phyloP scores from a whole-genome alignment of 2,329 filamentous ascomycete genomes.

The Fusarium foetens region DNA sequence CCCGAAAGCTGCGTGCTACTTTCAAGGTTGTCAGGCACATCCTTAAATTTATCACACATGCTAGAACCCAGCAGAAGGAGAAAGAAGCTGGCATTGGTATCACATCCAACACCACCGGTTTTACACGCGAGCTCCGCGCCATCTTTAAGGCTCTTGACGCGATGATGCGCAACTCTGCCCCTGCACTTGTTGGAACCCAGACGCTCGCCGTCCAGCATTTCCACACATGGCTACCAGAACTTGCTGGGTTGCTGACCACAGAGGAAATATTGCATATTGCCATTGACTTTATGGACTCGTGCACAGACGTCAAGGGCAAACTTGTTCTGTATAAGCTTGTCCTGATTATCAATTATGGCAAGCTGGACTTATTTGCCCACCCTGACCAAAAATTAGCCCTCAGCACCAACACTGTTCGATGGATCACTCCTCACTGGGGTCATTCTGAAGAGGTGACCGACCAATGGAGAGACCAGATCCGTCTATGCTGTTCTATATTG shows the following conservation, averaged over 20 bases:
- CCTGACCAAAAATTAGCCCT: constrained; percentile 79
- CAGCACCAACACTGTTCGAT: constrained; percentile 83
- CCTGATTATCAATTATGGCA: constrained; percentile 90
- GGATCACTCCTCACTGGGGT: constrained; percentile 96
- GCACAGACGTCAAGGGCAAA: constrained; percentile 86
- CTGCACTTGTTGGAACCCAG: constrained; percentile 91
- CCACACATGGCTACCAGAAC: constrained; percentile 95
- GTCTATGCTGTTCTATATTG: constrained; percentile 91
- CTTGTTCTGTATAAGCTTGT: constrained; percentile 91
- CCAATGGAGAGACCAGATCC: constrained; percentile 92
- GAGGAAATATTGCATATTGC: constrained; percentile 92
- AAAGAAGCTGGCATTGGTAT: constrained; percentile 91
- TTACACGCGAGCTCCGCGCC: constrained; percentile 82
- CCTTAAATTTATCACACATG: constrained; percentile 93
- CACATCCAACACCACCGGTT: constrained; percentile 75
- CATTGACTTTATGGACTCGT: constrained; percentile 93
- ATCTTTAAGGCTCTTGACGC: constrained; percentile 91
- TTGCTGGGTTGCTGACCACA: constrained; percentile 77
- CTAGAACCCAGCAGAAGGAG: constrained; percentile 83
- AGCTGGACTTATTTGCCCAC: constrained; percentile 82
- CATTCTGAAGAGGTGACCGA: constrained; percentile 76
- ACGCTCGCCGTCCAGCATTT: constrained; percentile 96
- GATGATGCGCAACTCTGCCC: constrained; percentile 88
- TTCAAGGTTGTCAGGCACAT: constrained; percentile 96
- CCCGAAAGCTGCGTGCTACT: constrained; percentile 85